Base-by-base conservation (phyloP, 2,329 filamentous ascomycete species). In the Fusarium beomiforme region DNA sequence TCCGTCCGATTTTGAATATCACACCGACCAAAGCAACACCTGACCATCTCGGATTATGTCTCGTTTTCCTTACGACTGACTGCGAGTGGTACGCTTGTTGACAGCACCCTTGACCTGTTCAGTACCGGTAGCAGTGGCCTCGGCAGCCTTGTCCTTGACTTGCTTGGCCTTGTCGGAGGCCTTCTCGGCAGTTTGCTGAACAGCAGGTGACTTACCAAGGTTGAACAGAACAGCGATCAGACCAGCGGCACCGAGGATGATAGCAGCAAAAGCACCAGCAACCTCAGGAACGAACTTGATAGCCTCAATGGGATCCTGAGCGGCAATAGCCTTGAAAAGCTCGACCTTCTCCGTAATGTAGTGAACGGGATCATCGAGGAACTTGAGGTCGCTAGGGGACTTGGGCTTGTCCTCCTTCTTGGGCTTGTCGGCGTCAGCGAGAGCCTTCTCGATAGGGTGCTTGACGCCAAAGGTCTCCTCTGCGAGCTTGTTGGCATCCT, bases 341-440 rank as follows among this genome's bases (percentile, higher is more conserved):
- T 97, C 92, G 69, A 97, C 82, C 90, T 98, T 98, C 91, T 97
- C 93, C 84, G 91, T 93, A 83, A 97, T 82, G 83, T 93, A 99
- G 75, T 85, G 85, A 76, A 97, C 89, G 50, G 96, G 96, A 87
- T 97, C 93, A 72, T 98, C 95, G 78, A 90, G 84, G 91, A 99
- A 98, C 82, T 89, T 91, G 73, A 97, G 90, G 82, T 95, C 93
- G 66, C 84, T 87, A 71, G 93, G 91, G 55, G 90, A 92, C 83
- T 91, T 90, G 78, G 90, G 85, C 79, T 89, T 89, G 71, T 89
- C 85, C 42, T 80, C 77, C 61, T 84, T 79, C 89, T 95, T 94
- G 78, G 95, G 95, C 88, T 92, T 93, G 77, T 88, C 88, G 64
- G 91, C 92, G 76, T 93, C 89, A 81, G 96, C 93, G 75, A 93